A percentile compares a stretch with the other conserved stretches of the same genome.
phyloP scores from a whole-genome alignment of 306 rosid genomes.

The Quillaja saponaria region DNA sequence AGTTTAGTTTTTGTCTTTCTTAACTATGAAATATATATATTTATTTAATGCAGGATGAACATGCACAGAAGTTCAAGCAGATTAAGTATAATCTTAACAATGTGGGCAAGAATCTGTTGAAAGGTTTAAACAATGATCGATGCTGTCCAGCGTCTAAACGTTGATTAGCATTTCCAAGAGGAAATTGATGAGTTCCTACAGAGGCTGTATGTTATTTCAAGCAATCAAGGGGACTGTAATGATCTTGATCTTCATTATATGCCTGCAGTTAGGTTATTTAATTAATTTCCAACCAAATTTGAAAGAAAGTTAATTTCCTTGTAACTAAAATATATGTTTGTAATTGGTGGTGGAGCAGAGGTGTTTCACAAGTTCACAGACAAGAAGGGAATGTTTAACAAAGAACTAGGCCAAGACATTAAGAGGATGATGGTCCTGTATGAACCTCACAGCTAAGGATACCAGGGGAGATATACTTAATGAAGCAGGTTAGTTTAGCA shows the following conservation, averaged over 20 bases:
- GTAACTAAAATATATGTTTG: too few relatives aligned
- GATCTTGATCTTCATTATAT: constrained; percentile 26
- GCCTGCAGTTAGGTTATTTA: neutral
- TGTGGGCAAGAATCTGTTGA: neutral
- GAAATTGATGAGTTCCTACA: neutral
- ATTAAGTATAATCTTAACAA: neutral
- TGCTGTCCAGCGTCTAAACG: neutral
- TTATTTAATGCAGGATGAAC: neutral
- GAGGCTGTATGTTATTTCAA: neutral
- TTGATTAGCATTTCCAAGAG: neutral
- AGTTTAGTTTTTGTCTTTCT: too few relatives aligned
- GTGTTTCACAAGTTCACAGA: too few relatives aligned
- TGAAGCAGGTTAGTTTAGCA: constrained; percentile 36
- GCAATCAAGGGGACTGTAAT: neutral
- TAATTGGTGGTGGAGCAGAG: too few relatives aligned
- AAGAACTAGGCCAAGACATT: neutral
- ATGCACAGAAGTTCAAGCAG: constrained; percentile 15
- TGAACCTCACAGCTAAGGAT: constrained; percentile 42
- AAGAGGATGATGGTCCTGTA: constrained; percentile 31
- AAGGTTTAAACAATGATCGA: neutral
- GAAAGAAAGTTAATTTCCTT: too few relatives aligned
- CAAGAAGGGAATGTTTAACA: too few relatives aligned
- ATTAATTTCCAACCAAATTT: too few relatives aligned
- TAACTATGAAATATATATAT: too few relatives aligned
- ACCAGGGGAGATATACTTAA: constrained; percentile 36